A percentile compares a stretch with the other conserved stretches of the same genome.
Evolutionary conservation across 1,139 yeast species (phyloP).

Genomic region (Geotrichum klebahnii): DNA sequence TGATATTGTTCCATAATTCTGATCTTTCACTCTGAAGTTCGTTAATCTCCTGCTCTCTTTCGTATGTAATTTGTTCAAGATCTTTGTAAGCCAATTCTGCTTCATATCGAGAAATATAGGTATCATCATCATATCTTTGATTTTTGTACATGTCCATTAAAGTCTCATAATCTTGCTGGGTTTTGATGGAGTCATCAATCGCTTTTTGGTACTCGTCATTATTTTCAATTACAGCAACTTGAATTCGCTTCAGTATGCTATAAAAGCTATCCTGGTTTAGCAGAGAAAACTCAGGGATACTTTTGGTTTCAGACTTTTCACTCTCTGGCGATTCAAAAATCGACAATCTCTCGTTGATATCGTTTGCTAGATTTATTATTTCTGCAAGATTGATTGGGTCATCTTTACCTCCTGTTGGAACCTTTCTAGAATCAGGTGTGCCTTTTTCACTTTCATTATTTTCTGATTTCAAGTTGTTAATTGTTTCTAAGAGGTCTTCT

Average conservation of each 20-base stretch:
- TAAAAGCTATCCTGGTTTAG: slow-evolving; percentile 10
- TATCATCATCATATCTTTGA: slow-evolving; percentile 8
- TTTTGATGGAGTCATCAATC: not conserved
- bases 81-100: slow-evolving; percentile 14
- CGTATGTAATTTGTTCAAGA: slow-evolving; percentile 14
- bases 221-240: not conserved
- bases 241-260: slow-evolving; percentile 9
- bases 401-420: too few species aligned
- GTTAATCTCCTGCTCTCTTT: slow-evolving; percentile 14
- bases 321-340: not conserved
- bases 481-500: slow-evolving; percentile 1
- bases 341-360: too few species aligned
- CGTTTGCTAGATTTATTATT: too few species aligned
- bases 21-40: slow-evolving; percentile 9
- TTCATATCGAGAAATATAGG: slow-evolving; percentile 10
- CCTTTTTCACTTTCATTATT: not conserved
- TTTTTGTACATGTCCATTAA: slow-evolving; percentile 4
- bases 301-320: too few species aligned
- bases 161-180: slow-evolving; percentile 10
- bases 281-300: slow-evolving; percentile 6
- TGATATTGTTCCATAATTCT: slow-evolving; percentile 8
- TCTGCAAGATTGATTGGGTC: too few species aligned
- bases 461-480: not conserved
- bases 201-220: not conserved
- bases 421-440: not conserved